Evolutionary conservation across 169 alveolate genomes (phyloP), one percentile per base, ranked within the genome.

Genomic region (Eimeria maxima): DNA sequence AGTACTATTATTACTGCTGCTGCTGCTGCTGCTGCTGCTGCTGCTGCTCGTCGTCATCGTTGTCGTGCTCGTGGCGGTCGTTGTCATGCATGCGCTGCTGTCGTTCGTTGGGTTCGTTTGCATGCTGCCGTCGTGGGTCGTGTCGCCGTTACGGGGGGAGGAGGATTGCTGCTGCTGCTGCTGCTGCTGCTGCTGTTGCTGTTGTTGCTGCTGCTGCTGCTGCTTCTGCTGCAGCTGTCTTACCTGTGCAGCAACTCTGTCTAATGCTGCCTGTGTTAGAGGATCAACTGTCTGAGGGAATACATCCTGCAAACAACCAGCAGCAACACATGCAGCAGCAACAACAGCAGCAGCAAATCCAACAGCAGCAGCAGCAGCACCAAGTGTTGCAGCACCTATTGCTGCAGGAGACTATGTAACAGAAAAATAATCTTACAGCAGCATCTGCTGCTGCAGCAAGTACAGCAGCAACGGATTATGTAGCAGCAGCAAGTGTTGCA

Each of bases 191-290:
- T 65, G 74, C 74, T 65, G 74, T n/a, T 65, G 74, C 74, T 65
- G 74, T n/a, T 65, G 74, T 47, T 73, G 83, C 83, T 73, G 83
- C 83, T 73, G 83, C 83, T 73, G 83, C 83, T 73, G 83, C 45
- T 42, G 50, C 94, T 63, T n/a, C 95, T 73, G 88, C 60, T 55
- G 29, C 67, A 89, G 88, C 95, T 89, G 95, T 24, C 95, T 86
- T 22, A 47, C 29, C 8, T 27, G 95, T 18, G 44, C 74, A 3
- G 80, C 50, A 67, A 89, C 95, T 4, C 20, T 47, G 24, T 27
- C 76, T 71, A 89, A 42, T 57, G 74, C 81, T 0, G 74, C 95
- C 86, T 89, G 53, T 22, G 83, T 89, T 87, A 44, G 87, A 6
- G 95, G 57, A 57, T 89, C 94, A 55, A 88, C 8, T 45, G 29